These are phyloP conservation scores for Gremmenia infestans DNA, from an alignment of 2,329 filamentous ascomycete genomes.

Conservation along the genomic window DNA sequence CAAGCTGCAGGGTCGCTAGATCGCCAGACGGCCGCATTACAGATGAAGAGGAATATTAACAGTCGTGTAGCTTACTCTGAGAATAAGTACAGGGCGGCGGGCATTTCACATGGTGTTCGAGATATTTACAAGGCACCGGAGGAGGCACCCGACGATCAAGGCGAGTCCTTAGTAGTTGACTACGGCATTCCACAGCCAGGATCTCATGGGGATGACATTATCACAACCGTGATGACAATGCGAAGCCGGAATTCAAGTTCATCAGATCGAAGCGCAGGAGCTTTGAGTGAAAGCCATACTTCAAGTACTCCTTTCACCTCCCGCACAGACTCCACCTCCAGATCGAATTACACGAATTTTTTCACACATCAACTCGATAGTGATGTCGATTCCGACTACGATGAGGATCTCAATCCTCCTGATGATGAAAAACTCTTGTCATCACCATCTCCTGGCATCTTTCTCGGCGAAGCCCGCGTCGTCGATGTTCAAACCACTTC, in stretches of 20 bases:
- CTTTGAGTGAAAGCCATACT: not conserved
- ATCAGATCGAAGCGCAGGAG: not conserved
- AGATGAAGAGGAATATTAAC: constrained; percentile 27
- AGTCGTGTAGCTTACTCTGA: not conserved
- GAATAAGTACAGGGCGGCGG: too few species aligned
- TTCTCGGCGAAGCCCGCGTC: constrained; percentile 28
- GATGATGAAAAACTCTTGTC: constrained; percentile 10
- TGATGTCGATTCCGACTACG: constrained; percentile 11
- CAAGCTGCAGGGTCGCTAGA: constrained; percentile 54
- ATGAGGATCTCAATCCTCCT: constrained; percentile 9
- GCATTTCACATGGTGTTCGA: not conserved
- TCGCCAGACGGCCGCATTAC: constrained; percentile 49
- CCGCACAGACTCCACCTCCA: not conserved
- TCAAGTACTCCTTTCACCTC: constrained; percentile 1
- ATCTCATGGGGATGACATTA: constrained; percentile 13
- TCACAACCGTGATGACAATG: constrained; percentile 18
- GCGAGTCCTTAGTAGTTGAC: not conserved
- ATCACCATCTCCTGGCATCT: constrained; percentile 15
- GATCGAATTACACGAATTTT: not conserved
- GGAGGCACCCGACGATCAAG: not conserved
- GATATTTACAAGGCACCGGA: not conserved
- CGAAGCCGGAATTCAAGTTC: constrained; percentile 1
- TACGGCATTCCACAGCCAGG: not conserved
- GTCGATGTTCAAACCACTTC: constrained; percentile 25
- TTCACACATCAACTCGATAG: not conserved